Base-by-base conservation (phyloP, 1,284 basidiomycete species). In the Trametes hirsuta region DNA sequence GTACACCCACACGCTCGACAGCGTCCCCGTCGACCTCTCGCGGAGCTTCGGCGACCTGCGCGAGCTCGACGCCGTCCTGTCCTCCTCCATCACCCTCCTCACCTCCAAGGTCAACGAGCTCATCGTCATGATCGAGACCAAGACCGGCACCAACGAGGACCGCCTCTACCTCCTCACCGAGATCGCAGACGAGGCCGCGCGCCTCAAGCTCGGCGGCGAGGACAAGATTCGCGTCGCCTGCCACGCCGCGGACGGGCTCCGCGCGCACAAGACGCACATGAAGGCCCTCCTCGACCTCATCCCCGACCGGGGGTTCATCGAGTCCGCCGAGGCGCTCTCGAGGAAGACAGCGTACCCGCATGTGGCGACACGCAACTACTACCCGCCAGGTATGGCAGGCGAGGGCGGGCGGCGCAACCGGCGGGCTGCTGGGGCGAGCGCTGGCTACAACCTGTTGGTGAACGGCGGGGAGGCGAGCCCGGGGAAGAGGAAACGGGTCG, bases 141-240 rank as follows among this genome's bases (percentile, higher is more conserved):
- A 86, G 55, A 72, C 76, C 1, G 80, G 82, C 42, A 79, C 86
- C 6, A 92, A 93, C 63, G 88, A 91, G 61, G 86, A 94, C 67
- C 86, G 95, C 41, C 87, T 98, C 53, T 86, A 89, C 77, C 86
- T 96, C 34, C 85, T 99, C 62, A 85, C 89, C 61, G 94, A 97
- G 73, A 95, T 98, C 69, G 94, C 95, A 10, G 95, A 98, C 63
- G 96, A 98, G 75, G 94, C 95, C 0, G 80, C 85, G 42, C 85
- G 92, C 49, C 93, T 98, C 78, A 95, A 95, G 75, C 86, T 96
- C 60, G 97, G 97, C 41, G 94, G 93, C 46, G 97, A 99, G 75
- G 97, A 99, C 86, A 99, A 99, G 83, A 98, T 99, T 73, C 87
- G 96, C 69, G 95, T 98, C 59, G 95, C 95, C 10, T 94, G 91